A percentile compares a stretch with the other conserved stretches of the same genome.
These are phyloP conservation scores for Ogataea saltuana DNA, from an alignment of 805 yeast genomes.

Conservation along the genomic window DNA sequence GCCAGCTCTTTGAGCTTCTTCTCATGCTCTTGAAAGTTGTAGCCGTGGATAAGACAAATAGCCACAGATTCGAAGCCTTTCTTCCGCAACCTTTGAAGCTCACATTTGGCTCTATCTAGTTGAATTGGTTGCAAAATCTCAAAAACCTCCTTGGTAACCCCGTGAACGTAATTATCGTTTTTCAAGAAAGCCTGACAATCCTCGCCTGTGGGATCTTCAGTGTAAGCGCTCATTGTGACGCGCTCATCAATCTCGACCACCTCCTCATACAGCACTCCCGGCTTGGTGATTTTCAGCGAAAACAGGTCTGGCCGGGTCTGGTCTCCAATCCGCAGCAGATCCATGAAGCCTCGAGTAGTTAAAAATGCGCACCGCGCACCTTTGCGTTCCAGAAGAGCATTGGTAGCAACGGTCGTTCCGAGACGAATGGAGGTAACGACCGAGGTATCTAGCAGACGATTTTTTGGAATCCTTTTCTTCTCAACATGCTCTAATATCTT, in stretches of 20 bases:
- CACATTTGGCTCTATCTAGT: conserved; percentile 14
- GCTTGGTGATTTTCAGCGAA: conserved; percentile 17
- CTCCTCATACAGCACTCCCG: conserved; percentile 18
- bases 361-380: conserved; percentile 20
- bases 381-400: conserved; percentile 24
- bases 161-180: conserved; percentile 31
- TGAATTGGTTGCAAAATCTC: conserved; percentile 38
- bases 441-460: conserved; percentile 16
- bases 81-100: conserved; percentile 27
- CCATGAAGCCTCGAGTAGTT: conserved; percentile 35
- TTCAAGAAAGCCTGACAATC: conserved; percentile 19
- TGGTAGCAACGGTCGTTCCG: conserved; percentile 30
- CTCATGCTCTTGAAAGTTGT: conserved; percentile 40
- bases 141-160: conserved; percentile 41
- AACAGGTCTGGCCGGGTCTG: conserved; percentile 31
- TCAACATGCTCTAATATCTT: conserved; percentile 19
- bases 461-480: conserved; percentile 15
- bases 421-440: conserved; percentile 22
- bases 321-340: conserved; percentile 33
- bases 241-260: conserved; percentile 23
- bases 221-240: conserved; percentile 25
- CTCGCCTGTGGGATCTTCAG: conserved; percentile 21
- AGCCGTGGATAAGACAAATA: conserved; percentile 39
- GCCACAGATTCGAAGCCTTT: conserved; percentile 36
- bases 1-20: conserved; percentile 36